Base-by-base conservation (phyloP, 441 rosid genomes). In the Daphne laureola region DNA sequence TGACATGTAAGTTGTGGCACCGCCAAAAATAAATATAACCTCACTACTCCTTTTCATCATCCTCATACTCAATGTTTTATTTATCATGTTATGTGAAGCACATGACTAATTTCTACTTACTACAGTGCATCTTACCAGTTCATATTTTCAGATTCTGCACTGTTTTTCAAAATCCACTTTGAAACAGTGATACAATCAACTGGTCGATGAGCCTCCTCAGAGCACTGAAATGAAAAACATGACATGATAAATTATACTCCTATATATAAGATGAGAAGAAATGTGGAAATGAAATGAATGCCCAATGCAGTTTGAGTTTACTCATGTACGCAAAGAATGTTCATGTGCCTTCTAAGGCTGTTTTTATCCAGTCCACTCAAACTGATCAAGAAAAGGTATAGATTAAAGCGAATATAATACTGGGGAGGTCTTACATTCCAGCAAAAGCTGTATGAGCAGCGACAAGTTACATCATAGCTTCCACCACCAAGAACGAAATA, bases 191-290 rank as follows among this genome's bases (percentile, higher is more conserved):
- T 78, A 72, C 93, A 85, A 67, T 78, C 93, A 49, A 85, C 89
- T 23, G 89, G 93, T 54, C 89, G 93, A 63, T 85, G 93, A 61
- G 93, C 93, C 74, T 85, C 93, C 68, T 85, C 89, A 45, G 82
- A 76, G 66, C 93, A 82, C 89, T 85, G 82, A 63, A 68, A 55
- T 47, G 56, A 41, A 31, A 49, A 55, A 59, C 55, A 38, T 52
- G 52, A 31, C 38, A 31, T 9, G 11, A 9, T 4, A 7, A 31
- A 31, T 6, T 9, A 31, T 5, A n/a, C n/a, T n/a, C n/a, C n/a
- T n/a, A 31, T 5, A 5, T 0, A 31, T 31, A 31, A 31, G 11
- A 5, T 31, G 38, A 31, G 38, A 31, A 31, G 38, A 31, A 31
- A 31, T 31, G 11, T 9, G 38, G 9, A 9, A 8, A 31, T 31